Base-by-base conservation (phyloP, 139 green algal genomes). In the Haematococcus sp. region DNA sequence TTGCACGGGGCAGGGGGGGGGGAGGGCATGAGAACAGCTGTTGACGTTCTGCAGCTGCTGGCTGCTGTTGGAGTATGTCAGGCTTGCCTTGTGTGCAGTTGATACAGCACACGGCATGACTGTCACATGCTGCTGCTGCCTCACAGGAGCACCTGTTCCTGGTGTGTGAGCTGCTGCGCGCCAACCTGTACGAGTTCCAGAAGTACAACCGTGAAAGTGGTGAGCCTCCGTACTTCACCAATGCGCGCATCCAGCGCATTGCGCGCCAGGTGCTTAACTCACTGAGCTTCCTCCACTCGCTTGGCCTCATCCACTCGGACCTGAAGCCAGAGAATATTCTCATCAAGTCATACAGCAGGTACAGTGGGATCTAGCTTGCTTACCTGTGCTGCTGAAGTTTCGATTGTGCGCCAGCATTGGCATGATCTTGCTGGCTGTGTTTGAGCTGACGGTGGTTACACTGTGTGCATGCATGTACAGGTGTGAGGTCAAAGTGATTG, bases 261-360 rank as follows among this genome's bases (percentile, higher is more conserved):
- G 86, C 93, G 1, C 81, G 76, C 17, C 94, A 98, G 87, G 79
- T 93, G 33, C 75, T 98, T 25, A 43, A 65, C 7, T 71, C 86
- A 25, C 84, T 98, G 67, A 84, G 83, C 4, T 99, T 97, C 81
- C 78, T 99, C 67, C 95, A 99, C 77, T 88, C 82, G 4, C 83
- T 98, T 34, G 87, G 84, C 17, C 80, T 98, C 35, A 94, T 98
- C 60, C 95, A 98, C 81, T 91, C 89, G 43, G 95, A 99, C 78
- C 82, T 99, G 23, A 99, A 99, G 83, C 95, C 95, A 2, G 95
- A 99, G 63, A 99, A 99, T 87, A 96, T 99, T 72, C 82, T 98
- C 61, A 90, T 98, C 61, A 94, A 95, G 76, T 87, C 66, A 75
- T 97, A 96, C 86, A 90, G 71, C 81, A 85, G 84, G 80, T 96